Evolutionary conservation across 306 rosid species (phyloP), one percentile per base, ranked within the genome.

Genomic region (Inga laurina): DNA sequence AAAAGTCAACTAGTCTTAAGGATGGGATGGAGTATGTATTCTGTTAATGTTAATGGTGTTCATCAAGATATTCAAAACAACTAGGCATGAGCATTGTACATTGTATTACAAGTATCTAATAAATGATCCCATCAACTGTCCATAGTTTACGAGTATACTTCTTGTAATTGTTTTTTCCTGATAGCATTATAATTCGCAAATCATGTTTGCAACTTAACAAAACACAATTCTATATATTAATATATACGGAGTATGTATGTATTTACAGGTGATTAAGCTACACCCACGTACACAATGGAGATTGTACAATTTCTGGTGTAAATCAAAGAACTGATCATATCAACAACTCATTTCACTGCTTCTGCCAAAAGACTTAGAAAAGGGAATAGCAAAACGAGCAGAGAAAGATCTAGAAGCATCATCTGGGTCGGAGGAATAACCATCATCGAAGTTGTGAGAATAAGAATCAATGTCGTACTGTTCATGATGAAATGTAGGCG

Each of bases 391-490:
- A 70, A 88, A 93, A 79, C 93, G 79, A 61, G 93, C 95, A 1
- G 95, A 91, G 90, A 93, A 93, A 15, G 95, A 91, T 6, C 94
- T 85, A 30, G 85, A 87, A 30, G 79, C 37, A 64, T 72, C 71
- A 48, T 93, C 94, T 8, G 90, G 89, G 54, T 93, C 92, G 16
- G 72, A 82, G 37, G 83, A 81, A 24, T 46, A 46, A 46, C 51
- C 95, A 52, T 89, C 91, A 79, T 93, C 97, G 13, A 93, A 93
- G 77, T 93, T 93, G 69, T 89, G 89, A 12, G 88, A 82, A 76
- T 93, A 90, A 7, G 92, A 86, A 61, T 78, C 11, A 2, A 85
- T 90, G 77, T 93, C 89, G 7, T 93, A 93, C 67, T 87, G 92
- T 46, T 80, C 34, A 86, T 5, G 82, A 8, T 32, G 34, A 32